phyloP scores from a whole-genome alignment of 2,329 filamentous ascomycete species.

The Conoideocrella luteorostrata region DNA sequence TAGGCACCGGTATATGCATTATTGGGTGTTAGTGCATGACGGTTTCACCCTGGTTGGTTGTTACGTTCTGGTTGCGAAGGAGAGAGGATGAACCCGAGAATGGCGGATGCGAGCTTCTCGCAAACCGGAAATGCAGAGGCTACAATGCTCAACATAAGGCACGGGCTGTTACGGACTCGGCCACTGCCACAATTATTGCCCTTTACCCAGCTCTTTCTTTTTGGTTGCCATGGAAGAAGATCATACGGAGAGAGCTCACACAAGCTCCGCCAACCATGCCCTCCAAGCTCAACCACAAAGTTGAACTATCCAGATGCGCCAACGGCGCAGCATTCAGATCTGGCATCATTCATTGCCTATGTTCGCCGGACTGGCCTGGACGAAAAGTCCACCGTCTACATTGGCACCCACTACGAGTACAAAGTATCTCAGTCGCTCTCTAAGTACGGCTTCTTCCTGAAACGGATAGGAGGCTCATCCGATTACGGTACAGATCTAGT shows the following conservation, averaged over 20 bases:
- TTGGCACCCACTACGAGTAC: constrained; percentile 76
- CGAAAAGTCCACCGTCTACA: constrained; percentile 51
- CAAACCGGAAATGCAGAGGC: too few relatives aligned
- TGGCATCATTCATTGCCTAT: constrained; percentile 60
- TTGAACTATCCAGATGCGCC: constrained; percentile 38
- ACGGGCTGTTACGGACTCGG: neutral
- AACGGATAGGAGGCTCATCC: constrained; percentile 57
- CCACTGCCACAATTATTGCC: too few relatives aligned
- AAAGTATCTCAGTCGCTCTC: constrained; percentile 50
- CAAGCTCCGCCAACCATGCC: too few relatives aligned
- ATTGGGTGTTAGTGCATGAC: neutral
- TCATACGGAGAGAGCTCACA: neutral
- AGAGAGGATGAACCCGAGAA: too few relatives aligned
- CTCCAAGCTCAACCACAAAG: neutral
- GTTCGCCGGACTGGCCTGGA: constrained; percentile 51
- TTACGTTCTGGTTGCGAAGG: too few relatives aligned
- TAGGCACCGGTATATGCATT: constrained; percentile 1
- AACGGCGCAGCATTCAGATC: constrained; percentile 51
- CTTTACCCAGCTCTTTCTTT: too few relatives aligned
- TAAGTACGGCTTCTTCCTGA: constrained; percentile 57
- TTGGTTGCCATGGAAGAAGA: too few relatives aligned
- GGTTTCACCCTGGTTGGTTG: neutral
- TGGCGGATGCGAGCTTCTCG: too few relatives aligned
- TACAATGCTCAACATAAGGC: too few relatives aligned
- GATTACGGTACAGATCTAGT: constrained; percentile 71